Evolutionary conservation across 371 early-diverging fungal species (phyloP), one percentile per base, ranked within the genome.

Genomic region (Saksenaea oblongispora): DNA sequence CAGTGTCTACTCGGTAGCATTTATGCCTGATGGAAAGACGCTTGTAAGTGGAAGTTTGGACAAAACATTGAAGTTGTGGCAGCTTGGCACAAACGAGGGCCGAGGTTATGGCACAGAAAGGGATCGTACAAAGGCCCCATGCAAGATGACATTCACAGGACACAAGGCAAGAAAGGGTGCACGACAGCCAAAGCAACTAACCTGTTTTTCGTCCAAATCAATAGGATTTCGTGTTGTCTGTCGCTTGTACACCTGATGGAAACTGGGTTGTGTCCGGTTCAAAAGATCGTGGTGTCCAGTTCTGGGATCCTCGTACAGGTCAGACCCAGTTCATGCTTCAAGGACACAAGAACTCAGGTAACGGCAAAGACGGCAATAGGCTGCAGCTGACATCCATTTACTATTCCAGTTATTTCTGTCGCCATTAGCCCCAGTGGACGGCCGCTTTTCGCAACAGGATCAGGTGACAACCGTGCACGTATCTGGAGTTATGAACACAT

Each of bases 341-440:
- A 71, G 98, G 98, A 36, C 98, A 98, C 73, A 95, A 96, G 77
- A 97, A 98, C 75, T 95, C 96, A 61, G 92, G 91, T 92, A 82
- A 63, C n/a, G 14, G 5, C 14, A 3, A 36, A 28, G 17, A 8
- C 28, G 3, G 56, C 27, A n/a, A 31, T 51, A n/a, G 14, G 24
- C 18, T 36, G 5, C 36, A 51, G 35, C 26, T 34, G 2, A 55
- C 27, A 35, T 41, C 7, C 64, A 63, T 15, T 37, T 28, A 18
- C 37, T n/a, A 36, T 58, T 39, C 3, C 61, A 89, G 97, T 98
- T n/a, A 97, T 98, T 55, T 91, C 91, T 10, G 93, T 98, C n/a
- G 95, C 96, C 3, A 73, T 95, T 54, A 90, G 92, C 60, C 94
- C 95, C 5, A 77, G 80, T 0, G 91, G 79, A 31, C 68, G 92